Conservation (phyloP, 805 yeast species). For the Kockiozyma suomiensis region DNA sequence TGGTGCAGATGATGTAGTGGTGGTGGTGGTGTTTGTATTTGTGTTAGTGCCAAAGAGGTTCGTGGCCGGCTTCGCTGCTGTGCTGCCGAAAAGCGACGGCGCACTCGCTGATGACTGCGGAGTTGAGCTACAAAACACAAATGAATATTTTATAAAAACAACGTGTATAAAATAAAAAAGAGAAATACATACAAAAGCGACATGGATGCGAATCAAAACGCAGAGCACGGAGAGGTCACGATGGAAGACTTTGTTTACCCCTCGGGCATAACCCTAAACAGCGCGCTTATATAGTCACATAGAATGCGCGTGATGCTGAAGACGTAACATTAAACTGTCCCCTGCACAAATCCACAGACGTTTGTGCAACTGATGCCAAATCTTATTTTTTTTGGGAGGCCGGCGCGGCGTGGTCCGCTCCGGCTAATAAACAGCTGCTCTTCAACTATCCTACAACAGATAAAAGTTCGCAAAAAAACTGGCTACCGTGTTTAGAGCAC, state of each 20-base stretch:
- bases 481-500: neutral
- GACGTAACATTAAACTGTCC: no score
- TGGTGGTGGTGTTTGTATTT: neutral
- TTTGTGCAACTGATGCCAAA: no score
- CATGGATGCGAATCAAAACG: neutral
- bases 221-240: no score
- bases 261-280: neutral
- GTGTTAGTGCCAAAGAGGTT: slow-evolving; percentile 1
- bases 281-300: neutral
- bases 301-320: neutral
- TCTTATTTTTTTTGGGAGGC: neutral
- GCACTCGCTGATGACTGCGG: slow-evolving; percentile 7
- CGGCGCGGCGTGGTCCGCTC: neutral
- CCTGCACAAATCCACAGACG: neutral
- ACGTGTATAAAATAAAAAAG: neutral
- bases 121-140: slow-evolving; percentile 16
- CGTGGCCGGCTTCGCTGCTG: slow-evolving; percentile 17
- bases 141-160: neutral
- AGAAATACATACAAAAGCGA: slow-evolving; percentile 7
- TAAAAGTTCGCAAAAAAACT: neutral
- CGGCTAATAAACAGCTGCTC: neutral
- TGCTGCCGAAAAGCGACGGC: slow-evolving; percentile 20
- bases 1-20: neutral
- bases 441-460: neutral
- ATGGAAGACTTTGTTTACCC: neutral